Evolutionary conservation across 306 rosid species (phyloP), one percentile per base, ranked within the genome.

Genomic region (Ammopiptanthus mongolicus): DNA sequence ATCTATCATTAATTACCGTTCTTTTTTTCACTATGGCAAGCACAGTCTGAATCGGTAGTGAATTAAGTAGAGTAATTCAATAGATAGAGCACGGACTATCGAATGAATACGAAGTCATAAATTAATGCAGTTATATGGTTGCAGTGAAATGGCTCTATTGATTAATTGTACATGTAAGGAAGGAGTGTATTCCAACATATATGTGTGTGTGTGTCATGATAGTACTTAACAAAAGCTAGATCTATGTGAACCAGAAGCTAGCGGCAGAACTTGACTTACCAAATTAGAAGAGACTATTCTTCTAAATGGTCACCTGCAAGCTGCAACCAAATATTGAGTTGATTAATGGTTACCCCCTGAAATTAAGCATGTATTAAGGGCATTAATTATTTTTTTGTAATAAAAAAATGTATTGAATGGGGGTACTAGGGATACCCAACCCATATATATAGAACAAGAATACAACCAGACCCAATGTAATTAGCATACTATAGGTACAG

Each of bases 291-390:
- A 67, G 3, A 66, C 6, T 31, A 13, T 10, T 34, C 6, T 65
- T 56, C 29, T 21, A 39, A 29, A 53, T 71, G 19, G 55, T 59
- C 59, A 33, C 13, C 74, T 44, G 61, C 42, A 29, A 31, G 61
- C 78, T n/a, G n/a, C 42, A 31, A 33, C 62, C 74, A 65, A 80
- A 34, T 56, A 66, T 36, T 23, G 19, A 15, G 70, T 46, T 18
- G 50, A 23, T 42, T 33, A 22, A n/a, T n/a, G 52, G 25, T 42
- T 34, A 22, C 31, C 51, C 9, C 9, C 23, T 14, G 28, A 33
- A 21, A 63, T 63, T 31, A 60, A 60, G 69, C 70, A 46, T 21
- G 21, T 39, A 71, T 39, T 29, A n/a, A 3, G 13, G 23, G 67
- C 42, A 57, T 53, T 70, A 55, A 36, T 37, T 71, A 21, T 47